These are phyloP conservation scores for Sporothrix schenckii DNA, from an alignment of 2,329 filamentous ascomycete genomes.

Conservation along the genomic window DNA sequence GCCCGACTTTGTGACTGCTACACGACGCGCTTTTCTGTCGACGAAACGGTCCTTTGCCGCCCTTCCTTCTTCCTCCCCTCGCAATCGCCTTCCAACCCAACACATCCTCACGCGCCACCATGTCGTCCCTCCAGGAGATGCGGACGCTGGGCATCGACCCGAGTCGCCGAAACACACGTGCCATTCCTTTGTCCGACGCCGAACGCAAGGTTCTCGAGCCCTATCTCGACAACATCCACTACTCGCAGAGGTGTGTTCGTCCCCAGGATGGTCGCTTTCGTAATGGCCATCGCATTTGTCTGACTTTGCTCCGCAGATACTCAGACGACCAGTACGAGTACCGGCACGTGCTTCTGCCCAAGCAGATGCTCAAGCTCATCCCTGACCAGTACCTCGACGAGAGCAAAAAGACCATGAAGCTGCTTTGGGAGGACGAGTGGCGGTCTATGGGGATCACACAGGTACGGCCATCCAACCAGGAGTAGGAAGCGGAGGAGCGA, in stretches of 20 bases:
- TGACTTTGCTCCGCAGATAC: conserved; percentile 63
- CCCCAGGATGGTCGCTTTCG: conserved; percentile 60
- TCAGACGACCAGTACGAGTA: conserved; percentile 93
- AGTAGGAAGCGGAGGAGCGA: not conserved
- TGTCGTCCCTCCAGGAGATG: conserved; percentile 36
- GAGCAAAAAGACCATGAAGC: conserved; percentile 86
- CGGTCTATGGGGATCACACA: conserved; percentile 95
- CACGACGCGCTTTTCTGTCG: not conserved
- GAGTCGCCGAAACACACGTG: conserved; percentile 81
- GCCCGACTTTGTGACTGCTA: not conserved
- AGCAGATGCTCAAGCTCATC: conserved; percentile 97
- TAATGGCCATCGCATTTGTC: not conserved
- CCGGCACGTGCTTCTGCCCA: conserved; percentile 94
- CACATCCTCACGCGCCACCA: conserved; percentile 15
- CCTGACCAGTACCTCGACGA: conserved; percentile 70
- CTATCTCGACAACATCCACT: conserved; percentile 91
- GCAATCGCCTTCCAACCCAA: too few relatives aligned
- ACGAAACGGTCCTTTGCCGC: not conserved
- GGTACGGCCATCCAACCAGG: conserved; percentile 55
- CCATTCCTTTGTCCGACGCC: conserved; percentile 75
- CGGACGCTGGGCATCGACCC: conserved; percentile 70
- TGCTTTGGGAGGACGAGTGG: conserved; percentile 99
- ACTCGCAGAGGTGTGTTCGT: conserved; percentile 58
- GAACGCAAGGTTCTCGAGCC: conserved; percentile 87
- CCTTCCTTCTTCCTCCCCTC: not conserved